A percentile compares a stretch with the other conserved stretches of the same genome.
phyloP scores from a whole-genome alignment of 768 basidiomycete species.

The Daedaleopsis nitida region DNA sequence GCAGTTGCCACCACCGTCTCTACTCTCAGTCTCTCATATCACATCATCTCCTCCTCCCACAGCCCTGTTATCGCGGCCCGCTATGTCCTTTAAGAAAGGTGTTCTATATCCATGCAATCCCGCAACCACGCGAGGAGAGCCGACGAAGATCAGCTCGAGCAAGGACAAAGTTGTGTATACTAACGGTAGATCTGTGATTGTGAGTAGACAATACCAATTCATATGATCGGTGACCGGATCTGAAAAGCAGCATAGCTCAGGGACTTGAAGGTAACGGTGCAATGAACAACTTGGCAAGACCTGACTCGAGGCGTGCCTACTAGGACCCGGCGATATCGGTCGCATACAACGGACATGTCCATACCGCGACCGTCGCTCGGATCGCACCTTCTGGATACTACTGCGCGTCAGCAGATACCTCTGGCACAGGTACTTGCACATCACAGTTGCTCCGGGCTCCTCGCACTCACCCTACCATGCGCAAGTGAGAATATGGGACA shows the following conservation, averaged over 20 bases:
- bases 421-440: constrained; percentile 67
- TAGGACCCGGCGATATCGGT: constrained; percentile 68
- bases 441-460: background rate
- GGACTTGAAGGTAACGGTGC: constrained; percentile 64
- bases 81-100: constrained; percentile 54
- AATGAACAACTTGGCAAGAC: background rate
- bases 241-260: constrained; percentile 56
- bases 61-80: too few species aligned
- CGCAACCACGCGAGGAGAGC: constrained; percentile 60
- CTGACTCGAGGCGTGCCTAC: background rate
- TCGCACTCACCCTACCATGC: background rate
- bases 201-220: constrained; percentile 39
- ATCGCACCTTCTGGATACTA: constrained; percentile 95
- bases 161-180: constrained; percentile 86
- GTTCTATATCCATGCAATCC: constrained; percentile 71
- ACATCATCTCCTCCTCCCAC: too few species aligned
- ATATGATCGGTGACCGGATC: background rate
- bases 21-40: background rate
- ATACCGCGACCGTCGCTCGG: constrained; percentile 85
- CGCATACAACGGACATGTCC: constrained; percentile 78
- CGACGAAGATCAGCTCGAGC: constrained; percentile 71
- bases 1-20: background rate
- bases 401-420: constrained; percentile 86
- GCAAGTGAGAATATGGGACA: constrained; percentile 93
- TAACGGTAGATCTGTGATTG: constrained; percentile 83